Conservation (phyloP, 2,329 filamentous ascomycete species). For the Penicillium sp. region DNA sequence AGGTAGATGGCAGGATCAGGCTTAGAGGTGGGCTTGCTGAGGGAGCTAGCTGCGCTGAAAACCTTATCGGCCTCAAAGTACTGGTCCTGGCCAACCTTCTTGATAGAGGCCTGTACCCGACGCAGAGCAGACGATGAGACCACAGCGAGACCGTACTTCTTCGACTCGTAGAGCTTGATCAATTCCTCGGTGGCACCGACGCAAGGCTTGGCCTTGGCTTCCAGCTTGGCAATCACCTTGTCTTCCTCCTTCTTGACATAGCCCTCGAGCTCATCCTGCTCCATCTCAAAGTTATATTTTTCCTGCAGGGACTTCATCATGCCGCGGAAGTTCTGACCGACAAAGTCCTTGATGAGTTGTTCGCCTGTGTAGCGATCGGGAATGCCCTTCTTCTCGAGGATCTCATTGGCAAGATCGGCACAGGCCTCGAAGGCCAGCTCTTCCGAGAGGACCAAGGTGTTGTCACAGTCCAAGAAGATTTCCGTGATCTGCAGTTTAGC, state of each 20-base stretch:
- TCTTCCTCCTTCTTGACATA: conserved; percentile 80
- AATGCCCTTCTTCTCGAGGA: conserved; percentile 68
- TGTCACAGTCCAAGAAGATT: conserved; percentile 74
- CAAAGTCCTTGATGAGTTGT: conserved; percentile 79
- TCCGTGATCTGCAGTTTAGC: conserved; percentile 59
- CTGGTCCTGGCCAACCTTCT: conserved; percentile 75
- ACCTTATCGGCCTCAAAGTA: conserved; percentile 75
- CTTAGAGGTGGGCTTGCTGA: conserved; percentile 81
- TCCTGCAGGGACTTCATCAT: conserved; percentile 78
- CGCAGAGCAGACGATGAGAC: conserved; percentile 79
- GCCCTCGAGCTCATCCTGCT: conserved; percentile 65
- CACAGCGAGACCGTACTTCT: conserved; percentile 73
- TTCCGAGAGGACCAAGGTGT: conserved; percentile 91
- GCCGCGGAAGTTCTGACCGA: conserved; percentile 91
- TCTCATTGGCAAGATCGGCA: conserved; percentile 83
- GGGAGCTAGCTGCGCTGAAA: conserved; percentile 78
- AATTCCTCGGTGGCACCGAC: conserved; percentile 68
- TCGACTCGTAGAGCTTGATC: conserved; percentile 59
- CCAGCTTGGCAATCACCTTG: conserved; percentile 78
- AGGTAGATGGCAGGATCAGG: conserved; percentile 88
- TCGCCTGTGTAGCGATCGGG: conserved; percentile 72
- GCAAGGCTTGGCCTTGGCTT: conserved; percentile 67
- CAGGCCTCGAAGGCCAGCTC: conserved; percentile 89
- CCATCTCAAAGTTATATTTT: conserved; percentile 72
- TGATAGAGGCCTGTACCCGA: conserved; percentile 73